Base-by-base conservation (phyloP, 345 rosid species). In the Corchorus capsularis region DNA sequence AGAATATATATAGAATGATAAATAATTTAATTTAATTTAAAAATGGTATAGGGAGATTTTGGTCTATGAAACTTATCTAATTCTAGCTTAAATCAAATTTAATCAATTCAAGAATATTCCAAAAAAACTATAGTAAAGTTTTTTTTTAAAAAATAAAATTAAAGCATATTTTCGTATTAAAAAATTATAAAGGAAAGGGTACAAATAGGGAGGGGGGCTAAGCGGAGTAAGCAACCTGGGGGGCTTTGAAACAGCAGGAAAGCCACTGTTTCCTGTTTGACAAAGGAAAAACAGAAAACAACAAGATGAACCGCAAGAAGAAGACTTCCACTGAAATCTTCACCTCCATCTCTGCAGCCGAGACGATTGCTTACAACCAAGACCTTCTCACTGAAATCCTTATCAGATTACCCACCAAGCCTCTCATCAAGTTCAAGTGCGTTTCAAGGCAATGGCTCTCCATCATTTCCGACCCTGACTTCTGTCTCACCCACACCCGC, bases 401-500 rank as follows among this genome's bases (percentile, higher is more conserved):
- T 6, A 19, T 47, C 6, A 47, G 56, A 27, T 68, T 68, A 47
- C 72, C 72, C 41, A 47, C 72, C 7, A 68, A 68, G 14, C 27
- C 72, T 14, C 56, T 68, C 41, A 22, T 68, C 56, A 68, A 68
- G 7, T 68, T 68, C 56, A 68, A 47, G 55, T 68, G 37, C 4
- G 65, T 72, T 45, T 72, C 64, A 8, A 72, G 2, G 54, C 52
- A n/a, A 12, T 72, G 75, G 65, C 43, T 27, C 3, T 57, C 37
- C 37, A 22, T 55, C 54, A 37, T 72, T 27, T 55, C 75, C 14
- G 19, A 43, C 41, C 52, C 64, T 27, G 37, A 72, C 12, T 72
- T 72, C 53, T 19, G 64, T 16, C 49, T 72, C 16, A 13, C 65
- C 13, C 65, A 72, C 65, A 72, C 75, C 20, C 75, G 35, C 50